Conservation (phyloP, 768 basidiomycete species). For the Guyanaporus albipodus region DNA sequence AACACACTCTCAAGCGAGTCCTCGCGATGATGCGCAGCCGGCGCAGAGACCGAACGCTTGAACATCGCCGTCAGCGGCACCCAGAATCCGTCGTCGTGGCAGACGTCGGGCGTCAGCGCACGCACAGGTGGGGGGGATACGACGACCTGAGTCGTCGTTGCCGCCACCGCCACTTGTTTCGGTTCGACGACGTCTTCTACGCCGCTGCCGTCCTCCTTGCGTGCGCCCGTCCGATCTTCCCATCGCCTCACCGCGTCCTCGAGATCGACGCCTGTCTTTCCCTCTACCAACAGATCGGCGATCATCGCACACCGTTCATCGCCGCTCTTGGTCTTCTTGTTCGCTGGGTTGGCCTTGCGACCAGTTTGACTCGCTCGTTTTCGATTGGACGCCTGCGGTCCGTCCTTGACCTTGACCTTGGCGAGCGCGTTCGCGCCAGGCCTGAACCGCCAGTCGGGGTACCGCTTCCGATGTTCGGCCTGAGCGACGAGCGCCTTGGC, state of each 20-base stretch:
- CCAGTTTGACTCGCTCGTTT: conserved; percentile 28
- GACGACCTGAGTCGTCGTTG: not conserved
- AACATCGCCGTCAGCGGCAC: conserved; percentile 62
- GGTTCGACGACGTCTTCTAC: conserved; percentile 26
- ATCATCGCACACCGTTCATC: conserved; percentile 65
- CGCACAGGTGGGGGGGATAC: conserved; percentile 10
- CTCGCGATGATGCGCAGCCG: conserved; percentile 31
- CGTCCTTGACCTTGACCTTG: conserved; percentile 38
- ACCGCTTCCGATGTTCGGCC: conserved; percentile 66
- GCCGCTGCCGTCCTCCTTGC: conserved; percentile 3
- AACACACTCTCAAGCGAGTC: conserved; percentile 29
- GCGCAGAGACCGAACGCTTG: conserved; percentile 60
- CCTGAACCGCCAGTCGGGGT: conserved; percentile 81
- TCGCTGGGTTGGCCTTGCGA: conserved; percentile 27
- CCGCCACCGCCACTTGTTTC: conserved; percentile 14
- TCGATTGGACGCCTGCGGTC: conserved; percentile 31
- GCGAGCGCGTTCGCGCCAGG: conserved; percentile 52
- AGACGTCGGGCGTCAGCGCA: conserved; percentile 28
- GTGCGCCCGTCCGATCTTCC: conserved; percentile 19
- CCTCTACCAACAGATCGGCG: conserved; percentile 59
- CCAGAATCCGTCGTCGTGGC: conserved; percentile 32
- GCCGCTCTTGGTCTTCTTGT: conserved; percentile 29
- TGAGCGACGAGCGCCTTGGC: conserved; percentile 67
- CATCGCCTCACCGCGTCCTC: conserved; percentile 58
- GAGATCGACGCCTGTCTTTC: conserved; percentile 61